phyloP scores from a whole-genome alignment of 306 rosid genomes.

The Quercus engelmannii region DNA sequence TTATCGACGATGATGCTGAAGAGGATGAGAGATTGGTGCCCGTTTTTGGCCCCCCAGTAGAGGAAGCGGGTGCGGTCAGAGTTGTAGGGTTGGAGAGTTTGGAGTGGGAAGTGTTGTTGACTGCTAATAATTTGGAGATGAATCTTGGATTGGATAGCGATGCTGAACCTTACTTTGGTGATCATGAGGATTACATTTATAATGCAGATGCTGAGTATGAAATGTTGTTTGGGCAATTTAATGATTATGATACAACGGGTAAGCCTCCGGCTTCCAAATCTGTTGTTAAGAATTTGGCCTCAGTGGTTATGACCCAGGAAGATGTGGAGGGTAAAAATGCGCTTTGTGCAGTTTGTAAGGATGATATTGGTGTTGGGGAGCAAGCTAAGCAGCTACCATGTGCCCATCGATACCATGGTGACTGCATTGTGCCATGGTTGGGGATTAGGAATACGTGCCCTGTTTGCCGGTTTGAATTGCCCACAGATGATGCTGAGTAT shows the following conservation, averaged over 20 bases:
- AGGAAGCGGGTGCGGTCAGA: slow-evolving; percentile 31
- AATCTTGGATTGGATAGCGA: slow-evolving; percentile 37
- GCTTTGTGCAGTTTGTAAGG: slow-evolving; percentile 79
- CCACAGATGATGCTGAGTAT: slow-evolving; percentile 67
- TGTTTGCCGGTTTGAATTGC: slow-evolving; percentile 77
- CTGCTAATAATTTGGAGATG: slow-evolving; percentile 32
- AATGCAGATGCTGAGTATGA: slow-evolving; percentile 65
- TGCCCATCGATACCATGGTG: slow-evolving; percentile 67
- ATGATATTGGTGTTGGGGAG: slow-evolving; percentile 52
- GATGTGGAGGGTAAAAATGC: slow-evolving; percentile 43
- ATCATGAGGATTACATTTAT: slow-evolving; percentile 55
- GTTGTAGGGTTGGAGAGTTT: slow-evolving; percentile 33
- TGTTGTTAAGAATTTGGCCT: slow-evolving; percentile 47
- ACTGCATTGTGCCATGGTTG: slow-evolving; percentile 81
- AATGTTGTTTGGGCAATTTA: slow-evolving; percentile 71
- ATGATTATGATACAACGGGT: slow-evolving; percentile 45
- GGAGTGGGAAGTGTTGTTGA: slow-evolving; percentile 75
- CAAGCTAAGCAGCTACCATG: slow-evolving; percentile 61
- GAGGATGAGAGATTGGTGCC: slow-evolving; percentile 39
- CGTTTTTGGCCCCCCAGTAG: slow-evolving; percentile 16
- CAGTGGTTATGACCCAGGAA: slow-evolving; percentile 39
- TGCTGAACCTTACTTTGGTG: slow-evolving; percentile 43
- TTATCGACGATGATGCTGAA: slow-evolving; percentile 35
- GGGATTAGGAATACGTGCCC: slow-evolving; percentile 86
- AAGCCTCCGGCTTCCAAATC: slow-evolving; percentile 64